Base-by-base conservation (phyloP, 75 land plant species). In the Sequoiadendron giganteum region DNA sequence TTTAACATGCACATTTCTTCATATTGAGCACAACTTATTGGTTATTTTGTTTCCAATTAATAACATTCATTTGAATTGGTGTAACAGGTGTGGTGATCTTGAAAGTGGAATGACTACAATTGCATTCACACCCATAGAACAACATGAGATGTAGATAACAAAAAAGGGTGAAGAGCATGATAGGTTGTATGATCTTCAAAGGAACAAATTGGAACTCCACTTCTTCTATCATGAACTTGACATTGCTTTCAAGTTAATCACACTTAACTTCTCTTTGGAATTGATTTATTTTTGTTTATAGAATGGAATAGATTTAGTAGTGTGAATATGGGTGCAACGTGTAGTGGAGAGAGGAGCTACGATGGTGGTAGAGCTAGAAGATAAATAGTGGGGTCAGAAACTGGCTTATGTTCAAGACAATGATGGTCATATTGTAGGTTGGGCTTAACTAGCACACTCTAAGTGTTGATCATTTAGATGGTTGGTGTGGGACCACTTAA, bases 351-450 rank as follows among this genome's bases (percentile, higher is more conserved):
- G 86, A 40, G 98, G 98, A 48, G 98, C 97, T 10, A 86, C 36
- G 84, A 45, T 94, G 43, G 94, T 95, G 87, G 89, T 92, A 16
- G 79, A 80, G 52, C 98, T 96, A 42, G 96, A 97, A 93, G 86
- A 83, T 8, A 95, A 93, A 72, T 90, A 91, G 18, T 97, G 98
- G 98, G 96, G 94, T 3, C 97, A 97, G 93, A 97, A 93, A 87
- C 95, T 95, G 5, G 96, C 94, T 13, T 97, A 97, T 39, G 97
- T 97, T 5, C 86, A 93, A 34, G 98, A 97, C 85, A 88, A 95
- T 28, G 89, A 95, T 45, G 98, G 96, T 3, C 65, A 58, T 21
- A 91, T 91, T 54, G 58, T 90, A 58, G n/a, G n/a, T n/a, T n/a
- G n/a, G n/a, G n/a, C n/a, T n/a, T n/a, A n/a, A n/a, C n/a, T n/a